Base-by-base conservation (phyloP, 2,329 filamentous ascomycete species). In the Alternaria conjuncta region DNA sequence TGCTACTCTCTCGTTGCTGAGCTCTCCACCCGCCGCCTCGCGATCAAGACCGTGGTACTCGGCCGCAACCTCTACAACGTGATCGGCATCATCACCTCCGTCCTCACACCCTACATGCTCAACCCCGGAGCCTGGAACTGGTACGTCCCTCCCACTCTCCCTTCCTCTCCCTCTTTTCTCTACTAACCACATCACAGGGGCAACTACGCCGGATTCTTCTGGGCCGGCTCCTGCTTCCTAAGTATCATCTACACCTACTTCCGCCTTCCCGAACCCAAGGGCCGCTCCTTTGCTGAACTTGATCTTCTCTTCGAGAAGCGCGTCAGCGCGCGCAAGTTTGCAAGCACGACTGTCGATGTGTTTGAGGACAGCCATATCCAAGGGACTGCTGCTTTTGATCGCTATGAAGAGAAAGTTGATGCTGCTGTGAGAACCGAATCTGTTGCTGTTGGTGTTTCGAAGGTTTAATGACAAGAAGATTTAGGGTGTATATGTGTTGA, bases 11-110 rank as follows among this genome's bases (percentile, higher is more conserved):
- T 97, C 11, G 94, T 97, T 5, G 88, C 92, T 1, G 94, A 97
- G 78, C 81, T 97, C 21, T 94, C 93, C 0, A 93, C 93, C 0
- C 88, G 92, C 13, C 87, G 94, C 2, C 85, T 97, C 32, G 91
- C 94, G 75, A 94, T 96, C 83, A 97, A 97, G 84, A 97, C 94
- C 0, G 91, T 97, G 21, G 94, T 96, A 1, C 86, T 97, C 3
- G 93, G 92, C 2, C 90, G 94, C 59, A 92, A 93, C 71, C 82
- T 93, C 12, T 85, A 83, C 84, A 94, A 96, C 74, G 83, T 97
- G 55, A 91, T 94, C 46, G 90, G 88, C 67, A 97, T 97, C 69
- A 82, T 97, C 72, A 92, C 89, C 75, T 90, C 89, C 55, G 90
- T 97, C 5, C 81, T 97, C 44, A 96, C 93, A 0, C 94, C 94